A percentile compares a stretch with the other conserved stretches of the same genome.
These are phyloP conservation scores for Clitoria ternatea DNA, from an alignment of 306 rosid genomes.

Conservation along the genomic window DNA sequence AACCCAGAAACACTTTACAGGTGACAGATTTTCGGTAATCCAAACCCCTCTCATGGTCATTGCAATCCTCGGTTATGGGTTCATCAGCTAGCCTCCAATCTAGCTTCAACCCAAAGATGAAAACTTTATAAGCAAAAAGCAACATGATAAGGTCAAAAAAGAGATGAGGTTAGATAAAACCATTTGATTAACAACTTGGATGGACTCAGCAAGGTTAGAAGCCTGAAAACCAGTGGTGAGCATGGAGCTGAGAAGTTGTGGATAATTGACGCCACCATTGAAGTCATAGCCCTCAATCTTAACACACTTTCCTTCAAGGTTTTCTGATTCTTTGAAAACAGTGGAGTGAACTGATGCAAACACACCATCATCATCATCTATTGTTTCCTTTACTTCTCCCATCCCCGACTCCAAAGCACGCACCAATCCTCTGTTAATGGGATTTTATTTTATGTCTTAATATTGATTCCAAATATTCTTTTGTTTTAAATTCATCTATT, in stretches of 20 bases:
- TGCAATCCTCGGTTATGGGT: slow-evolving; percentile 47
- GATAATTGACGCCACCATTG: slow-evolving; percentile 62
- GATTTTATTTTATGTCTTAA: too few relatives aligned
- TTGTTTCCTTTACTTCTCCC: not conserved
- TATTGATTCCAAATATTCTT: too few relatives aligned
- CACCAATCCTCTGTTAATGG: too few relatives aligned
- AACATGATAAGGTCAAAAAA: too few relatives aligned
- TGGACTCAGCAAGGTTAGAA: slow-evolving; percentile 78
- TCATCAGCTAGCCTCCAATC: slow-evolving; percentile 91
- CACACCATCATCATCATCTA: slow-evolving; percentile 32
- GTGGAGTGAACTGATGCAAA: slow-evolving; percentile 41
- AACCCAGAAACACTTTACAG: slow-evolving; percentile 86
- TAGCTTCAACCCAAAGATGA: slow-evolving; percentile 51
- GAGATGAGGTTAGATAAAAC: slow-evolving; percentile 17
- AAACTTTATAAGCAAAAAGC: slow-evolving; percentile 9
- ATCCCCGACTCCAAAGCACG: too few relatives aligned
- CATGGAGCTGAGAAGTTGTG: slow-evolving; percentile 60
- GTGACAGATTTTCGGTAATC: slow-evolving; percentile 46
- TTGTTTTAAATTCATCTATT: too few relatives aligned
- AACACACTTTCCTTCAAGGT: slow-evolving; percentile 47
- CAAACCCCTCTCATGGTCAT: slow-evolving; percentile 49
- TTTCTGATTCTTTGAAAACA: slow-evolving; percentile 72
- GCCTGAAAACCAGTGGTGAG: slow-evolving; percentile 84
- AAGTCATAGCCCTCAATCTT: slow-evolving; percentile 80
- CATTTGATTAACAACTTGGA: slow-evolving; percentile 73